Percentiles rank a stretch among this genome's conserved stretches.
Conservation (phyloP, 345 rosid species). For the Fremontodendron californicum region DNA sequence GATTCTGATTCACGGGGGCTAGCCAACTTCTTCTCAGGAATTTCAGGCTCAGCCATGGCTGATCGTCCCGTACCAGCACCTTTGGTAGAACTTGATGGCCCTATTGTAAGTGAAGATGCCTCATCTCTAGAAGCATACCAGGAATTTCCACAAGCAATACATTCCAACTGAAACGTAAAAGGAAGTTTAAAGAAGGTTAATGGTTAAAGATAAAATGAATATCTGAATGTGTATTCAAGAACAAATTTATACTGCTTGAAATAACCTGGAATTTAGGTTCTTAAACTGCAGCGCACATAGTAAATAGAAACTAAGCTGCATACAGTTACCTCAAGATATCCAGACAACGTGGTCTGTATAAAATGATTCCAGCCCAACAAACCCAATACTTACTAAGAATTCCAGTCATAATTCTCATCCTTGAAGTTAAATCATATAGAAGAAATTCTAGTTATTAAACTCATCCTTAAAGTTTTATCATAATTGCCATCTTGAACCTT, state of each 20-base stretch:
- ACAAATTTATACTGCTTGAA: background rate
- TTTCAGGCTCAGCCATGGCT: constrained; percentile 59
- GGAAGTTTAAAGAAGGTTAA: background rate
- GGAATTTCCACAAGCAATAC: constrained; percentile 73
- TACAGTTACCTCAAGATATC: background rate
- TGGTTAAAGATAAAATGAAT: background rate
- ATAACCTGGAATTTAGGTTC: background rate
- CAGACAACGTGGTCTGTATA: background rate
- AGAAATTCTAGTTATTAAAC: background rate
- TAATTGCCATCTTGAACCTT: background rate
- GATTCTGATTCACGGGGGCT: constrained; percentile 2
- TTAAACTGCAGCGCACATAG: background rate
- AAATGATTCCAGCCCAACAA: background rate
- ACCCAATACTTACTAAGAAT: no score
- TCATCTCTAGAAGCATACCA: constrained; percentile 96
- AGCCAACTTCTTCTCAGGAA: constrained; percentile 20
- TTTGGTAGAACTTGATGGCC: constrained; percentile 44
- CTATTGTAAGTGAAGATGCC: constrained; percentile 67
- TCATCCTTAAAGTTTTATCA: background rate
- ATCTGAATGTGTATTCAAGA: background rate
- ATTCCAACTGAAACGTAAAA: constrained; percentile 63
- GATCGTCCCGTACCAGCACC: constrained; percentile 45
- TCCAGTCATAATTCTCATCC: background rate
- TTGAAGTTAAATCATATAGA: background rate
- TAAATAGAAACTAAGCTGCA: background rate